Percentiles rank a stretch among this genome's conserved stretches.
phyloP scores from a whole-genome alignment of 495 filamentous ascomycete species.

The Neurospora sp. region DNA sequence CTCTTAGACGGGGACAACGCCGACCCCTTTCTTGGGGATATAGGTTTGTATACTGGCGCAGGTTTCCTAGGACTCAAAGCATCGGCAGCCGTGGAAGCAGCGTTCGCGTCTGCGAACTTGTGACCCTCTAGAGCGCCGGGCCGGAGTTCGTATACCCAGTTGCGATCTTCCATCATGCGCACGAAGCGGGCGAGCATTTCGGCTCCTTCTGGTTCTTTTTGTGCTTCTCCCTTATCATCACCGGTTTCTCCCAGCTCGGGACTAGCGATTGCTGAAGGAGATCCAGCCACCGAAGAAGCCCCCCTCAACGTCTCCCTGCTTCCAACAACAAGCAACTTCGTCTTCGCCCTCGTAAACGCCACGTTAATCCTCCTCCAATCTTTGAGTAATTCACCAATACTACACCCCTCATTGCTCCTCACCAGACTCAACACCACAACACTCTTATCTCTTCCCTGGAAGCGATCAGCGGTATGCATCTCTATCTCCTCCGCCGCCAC shows the following conservation, averaged over 20 bases:
- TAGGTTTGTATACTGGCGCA: neutral
- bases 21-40: neutral
- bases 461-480: constrained; percentile 93
- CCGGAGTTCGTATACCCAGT: constrained; percentile 68
- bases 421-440: constrained; percentile 79
- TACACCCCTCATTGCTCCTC: constrained; percentile 67
- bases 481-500: constrained; percentile 46
- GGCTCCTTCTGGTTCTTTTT: constrained; percentile 20
- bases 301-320: constrained; percentile 61
- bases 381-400: constrained; percentile 77
- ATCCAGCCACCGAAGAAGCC: neutral
- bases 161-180: constrained; percentile 56
- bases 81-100: constrained; percentile 11
- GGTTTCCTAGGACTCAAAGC: neutral
- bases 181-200: constrained; percentile 71
- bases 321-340: constrained; percentile 80
- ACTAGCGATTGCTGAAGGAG: neutral
- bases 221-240: constrained; percentile 1
- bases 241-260: constrained; percentile 6
- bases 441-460: constrained; percentile 92
- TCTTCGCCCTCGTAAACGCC: constrained; percentile 82
- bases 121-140: constrained; percentile 55
- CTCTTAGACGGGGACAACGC: neutral
- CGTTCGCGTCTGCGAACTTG: constrained; percentile 43
- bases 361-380: constrained; percentile 95